Percentiles rank a stretch among this genome's conserved stretches.
Conservation (phyloP, 495 filamentous ascomycete genomes). For the Filosporella fistucella region DNA sequence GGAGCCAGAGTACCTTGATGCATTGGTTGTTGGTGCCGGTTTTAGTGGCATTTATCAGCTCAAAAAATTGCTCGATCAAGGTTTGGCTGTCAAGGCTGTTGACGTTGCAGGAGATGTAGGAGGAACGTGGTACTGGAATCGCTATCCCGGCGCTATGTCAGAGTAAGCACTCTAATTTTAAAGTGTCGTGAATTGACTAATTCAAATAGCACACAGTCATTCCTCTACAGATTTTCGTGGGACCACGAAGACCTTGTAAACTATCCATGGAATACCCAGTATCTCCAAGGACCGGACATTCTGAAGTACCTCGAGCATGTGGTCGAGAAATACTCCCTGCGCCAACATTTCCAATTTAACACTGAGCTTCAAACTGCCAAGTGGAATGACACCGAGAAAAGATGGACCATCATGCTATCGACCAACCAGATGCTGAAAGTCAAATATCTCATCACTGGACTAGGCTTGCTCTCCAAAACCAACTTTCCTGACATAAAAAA, state of each 20-base stretch:
- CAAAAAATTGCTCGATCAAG: slow-evolving; percentile 30
- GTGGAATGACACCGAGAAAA: slow-evolving; percentile 1
- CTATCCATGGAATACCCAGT: slow-evolving; percentile 46
- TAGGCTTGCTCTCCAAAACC: slow-evolving; percentile 29
- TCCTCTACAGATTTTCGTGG: slow-evolving; percentile 53
- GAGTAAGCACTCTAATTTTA: too few species aligned
- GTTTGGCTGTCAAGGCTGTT: slow-evolving; percentile 30
- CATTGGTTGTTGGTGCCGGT: slow-evolving; percentile 31
- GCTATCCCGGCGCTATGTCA: slow-evolving; percentile 49
- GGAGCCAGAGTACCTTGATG: too few species aligned
- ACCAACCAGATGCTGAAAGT: not conserved
- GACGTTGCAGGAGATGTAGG: slow-evolving; percentile 71
- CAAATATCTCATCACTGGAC: slow-evolving; percentile 7
- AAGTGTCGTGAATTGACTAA: too few species aligned
- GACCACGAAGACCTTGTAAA: slow-evolving; percentile 35
- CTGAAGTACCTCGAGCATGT: slow-evolving; percentile 48
- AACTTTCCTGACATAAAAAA: slow-evolving; percentile 20
- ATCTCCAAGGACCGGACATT: slow-evolving; percentile 43
- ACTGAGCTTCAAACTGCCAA: slow-evolving; percentile 5
- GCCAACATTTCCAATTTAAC: slow-evolving; percentile 36
- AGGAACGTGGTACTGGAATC: slow-evolving; percentile 58
- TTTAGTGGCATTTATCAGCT: slow-evolving; percentile 36
- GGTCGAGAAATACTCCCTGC: slow-evolving; percentile 51
- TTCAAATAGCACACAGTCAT: slow-evolving; percentile 43
- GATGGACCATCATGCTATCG: not conserved